These are phyloP conservation scores for Backusella luteola DNA, from an alignment of 192 early-diverging fungal genomes.

Conservation along the genomic window DNA sequence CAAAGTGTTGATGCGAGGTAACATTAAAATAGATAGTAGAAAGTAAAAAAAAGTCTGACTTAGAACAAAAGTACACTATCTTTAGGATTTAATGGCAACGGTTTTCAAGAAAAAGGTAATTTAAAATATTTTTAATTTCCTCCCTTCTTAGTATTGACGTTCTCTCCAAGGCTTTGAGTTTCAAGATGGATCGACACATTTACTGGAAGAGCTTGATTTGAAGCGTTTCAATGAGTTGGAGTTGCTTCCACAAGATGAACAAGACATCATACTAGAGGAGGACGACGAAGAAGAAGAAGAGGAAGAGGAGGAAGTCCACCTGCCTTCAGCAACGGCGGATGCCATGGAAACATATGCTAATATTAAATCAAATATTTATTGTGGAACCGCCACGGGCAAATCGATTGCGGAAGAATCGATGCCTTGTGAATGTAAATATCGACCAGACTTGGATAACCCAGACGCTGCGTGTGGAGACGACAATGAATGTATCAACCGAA, in stretches of 20 bases:
- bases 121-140: background rate
- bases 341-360: conserved; percentile 62
- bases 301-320: background rate
- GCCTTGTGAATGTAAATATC: conserved; percentile 77
- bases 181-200: background rate
- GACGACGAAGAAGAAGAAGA: background rate
- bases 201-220: background rate
- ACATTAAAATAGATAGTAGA: background rate
- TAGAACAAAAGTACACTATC: background rate
- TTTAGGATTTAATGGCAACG: conserved; percentile 6
- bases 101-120: background rate
- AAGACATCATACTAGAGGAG: too few relatives aligned
- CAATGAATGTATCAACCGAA: conserved; percentile 91
- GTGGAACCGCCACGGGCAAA: conserved; percentile 66
- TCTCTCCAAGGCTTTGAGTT: background rate
- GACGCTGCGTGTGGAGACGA: conserved; percentile 84
- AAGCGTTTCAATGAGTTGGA: background rate
- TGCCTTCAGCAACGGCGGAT: conserved; percentile 44
- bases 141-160: background rate
- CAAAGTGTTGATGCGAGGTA: conserved; percentile 15
- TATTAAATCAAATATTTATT: conserved; percentile 69
- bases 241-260: background rate
- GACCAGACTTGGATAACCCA: conserved; percentile 57
- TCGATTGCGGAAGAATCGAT: conserved; percentile 69
- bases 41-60: background rate